These are phyloP conservation scores for Dipodascopsis tothii DNA, from an alignment of 805 yeast species.

Conservation along the genomic window DNA sequence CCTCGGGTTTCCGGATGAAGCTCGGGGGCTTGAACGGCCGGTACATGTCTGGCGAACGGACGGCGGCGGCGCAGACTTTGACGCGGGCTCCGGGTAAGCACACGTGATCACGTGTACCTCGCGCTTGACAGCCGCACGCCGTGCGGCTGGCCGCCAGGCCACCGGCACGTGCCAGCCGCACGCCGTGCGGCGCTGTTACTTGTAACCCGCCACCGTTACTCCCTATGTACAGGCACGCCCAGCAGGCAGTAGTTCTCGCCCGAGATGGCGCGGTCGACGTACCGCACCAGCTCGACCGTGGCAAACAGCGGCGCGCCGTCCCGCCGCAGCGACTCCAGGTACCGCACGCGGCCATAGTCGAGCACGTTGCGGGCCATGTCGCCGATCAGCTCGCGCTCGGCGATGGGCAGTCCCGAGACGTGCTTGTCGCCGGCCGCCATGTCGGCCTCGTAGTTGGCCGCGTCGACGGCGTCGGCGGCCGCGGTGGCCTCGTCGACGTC, in stretches of 20 bases:
- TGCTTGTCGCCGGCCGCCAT: slow-evolving; percentile 31
- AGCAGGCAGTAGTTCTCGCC: background rate
- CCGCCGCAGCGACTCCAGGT: slow-evolving; percentile 39
- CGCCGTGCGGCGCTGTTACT: too few relatives aligned
- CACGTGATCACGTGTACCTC: too few relatives aligned
- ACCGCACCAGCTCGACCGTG: background rate
- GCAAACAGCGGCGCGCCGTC: slow-evolving; percentile 23
- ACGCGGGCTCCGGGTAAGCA: too few relatives aligned
- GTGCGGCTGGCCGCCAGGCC: too few relatives aligned
- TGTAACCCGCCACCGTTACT: too few relatives aligned
- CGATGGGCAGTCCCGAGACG: slow-evolving; percentile 39
- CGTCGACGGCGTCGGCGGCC: slow-evolving; percentile 33
- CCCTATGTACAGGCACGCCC: too few relatives aligned
- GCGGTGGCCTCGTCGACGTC: slow-evolving; percentile 25
- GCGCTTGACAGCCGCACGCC: too few relatives aligned
- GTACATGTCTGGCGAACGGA: too few relatives aligned
- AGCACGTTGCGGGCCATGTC: slow-evolving; percentile 60
- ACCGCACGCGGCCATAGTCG: slow-evolving; percentile 61
- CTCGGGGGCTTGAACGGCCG: background rate
- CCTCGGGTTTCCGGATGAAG: too few relatives aligned
- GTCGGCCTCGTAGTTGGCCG: slow-evolving; percentile 15
- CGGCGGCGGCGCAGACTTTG: too few relatives aligned
- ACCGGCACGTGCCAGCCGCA: too few relatives aligned
- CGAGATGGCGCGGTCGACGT: background rate
- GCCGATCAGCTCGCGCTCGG: slow-evolving; percentile 56